These are phyloP conservation scores for Coniferiporia sulphurascens DNA, from an alignment of 1,284 basidiomycete genomes.

Conservation along the genomic window DNA sequence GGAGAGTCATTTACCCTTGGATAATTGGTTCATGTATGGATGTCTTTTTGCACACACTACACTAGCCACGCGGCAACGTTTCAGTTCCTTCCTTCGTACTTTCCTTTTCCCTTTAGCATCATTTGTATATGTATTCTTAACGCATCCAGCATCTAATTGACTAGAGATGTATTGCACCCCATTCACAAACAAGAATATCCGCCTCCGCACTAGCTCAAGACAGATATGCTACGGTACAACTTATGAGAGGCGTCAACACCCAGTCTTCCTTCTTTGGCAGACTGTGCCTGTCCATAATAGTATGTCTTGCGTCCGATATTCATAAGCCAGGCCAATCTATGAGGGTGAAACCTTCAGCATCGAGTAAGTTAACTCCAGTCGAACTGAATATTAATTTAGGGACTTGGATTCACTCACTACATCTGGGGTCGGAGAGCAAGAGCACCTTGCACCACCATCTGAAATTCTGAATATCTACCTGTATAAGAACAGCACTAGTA, in stretches of 20 bases:
- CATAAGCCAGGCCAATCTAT: constrained; percentile 59
- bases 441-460: no score
- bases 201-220: no score
- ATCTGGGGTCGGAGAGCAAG: no score
- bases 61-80: neutral
- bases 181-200: neutral
- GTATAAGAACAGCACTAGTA: no score
- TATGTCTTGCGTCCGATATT: constrained; percentile 58
- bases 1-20: constrained; percentile 81
- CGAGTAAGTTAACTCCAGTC: no score
- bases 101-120: neutral
- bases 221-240: no score
- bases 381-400: no score
- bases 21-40: neutral
- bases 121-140: constrained; percentile 12
- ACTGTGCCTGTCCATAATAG: constrained; percentile 36
- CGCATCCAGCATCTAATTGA: constrained; percentile 9
- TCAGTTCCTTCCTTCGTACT: neutral
- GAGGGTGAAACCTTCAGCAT: no score
- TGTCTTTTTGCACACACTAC: neutral
- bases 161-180: constrained; percentile 12
- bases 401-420: no score
- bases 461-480: no score
- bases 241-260: neutral
- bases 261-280: constrained; percentile 21